phyloP scores from a whole-genome alignment of 148 eudicot genomes.

The Fallopia convolvulus region DNA sequence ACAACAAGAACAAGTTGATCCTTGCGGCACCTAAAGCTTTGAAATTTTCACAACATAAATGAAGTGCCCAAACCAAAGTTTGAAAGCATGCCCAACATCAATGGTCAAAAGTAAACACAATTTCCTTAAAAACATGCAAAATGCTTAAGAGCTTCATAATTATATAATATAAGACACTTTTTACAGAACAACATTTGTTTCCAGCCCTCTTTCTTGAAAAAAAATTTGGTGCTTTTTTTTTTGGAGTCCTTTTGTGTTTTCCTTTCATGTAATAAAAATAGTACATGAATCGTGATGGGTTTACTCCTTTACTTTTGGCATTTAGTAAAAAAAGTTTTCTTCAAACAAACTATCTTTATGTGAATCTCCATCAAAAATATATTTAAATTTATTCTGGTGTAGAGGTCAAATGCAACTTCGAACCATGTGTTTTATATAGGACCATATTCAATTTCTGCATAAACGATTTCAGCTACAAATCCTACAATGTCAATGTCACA shows the following conservation, averaged over 20 bases:
- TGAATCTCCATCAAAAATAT: not conserved
- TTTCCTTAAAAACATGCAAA: not conserved
- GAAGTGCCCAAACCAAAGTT: not conserved
- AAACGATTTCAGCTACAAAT: not conserved
- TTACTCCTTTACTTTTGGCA: not conserved
- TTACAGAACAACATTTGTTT: not conserved
- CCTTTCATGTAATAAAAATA: not conserved
- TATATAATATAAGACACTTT: not conserved
- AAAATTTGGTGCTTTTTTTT: not conserved
- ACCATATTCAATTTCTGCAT: not conserved
- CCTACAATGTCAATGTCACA: not conserved
- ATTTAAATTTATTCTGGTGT: not conserved
- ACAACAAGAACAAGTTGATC: not conserved
- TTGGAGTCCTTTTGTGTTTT: not conserved
- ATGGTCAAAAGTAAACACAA: not conserved
- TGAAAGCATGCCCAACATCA: not conserved
- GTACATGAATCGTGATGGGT: not conserved
- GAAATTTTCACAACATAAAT: not conserved
- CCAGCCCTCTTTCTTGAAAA: not conserved
- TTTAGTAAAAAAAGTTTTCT: not conserved
- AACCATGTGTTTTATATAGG: not conserved
- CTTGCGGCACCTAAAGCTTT: not conserved
- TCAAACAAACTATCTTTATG: not conserved
- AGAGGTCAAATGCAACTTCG: not conserved
- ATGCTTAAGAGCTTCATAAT: not conserved